Conservation (phyloP, 2,329 filamentous ascomycete species). For the Zelopaecilomyces penicillatus region DNA sequence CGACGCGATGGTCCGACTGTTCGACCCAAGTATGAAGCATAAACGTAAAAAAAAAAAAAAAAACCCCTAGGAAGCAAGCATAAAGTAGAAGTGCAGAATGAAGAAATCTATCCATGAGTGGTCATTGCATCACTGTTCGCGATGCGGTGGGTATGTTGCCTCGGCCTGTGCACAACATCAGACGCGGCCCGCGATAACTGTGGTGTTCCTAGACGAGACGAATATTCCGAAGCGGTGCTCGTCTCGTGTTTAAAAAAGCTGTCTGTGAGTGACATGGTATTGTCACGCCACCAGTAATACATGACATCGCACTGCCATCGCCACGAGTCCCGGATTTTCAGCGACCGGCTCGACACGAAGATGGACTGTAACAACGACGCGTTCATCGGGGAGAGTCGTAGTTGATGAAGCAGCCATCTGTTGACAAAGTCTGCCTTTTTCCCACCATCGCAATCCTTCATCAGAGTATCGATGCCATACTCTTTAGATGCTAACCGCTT, state of each 20-base stretch:
- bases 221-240: conserved; percentile 16
- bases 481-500: conserved; percentile 39
- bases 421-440: conserved; percentile 38
- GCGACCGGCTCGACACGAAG: conserved; percentile 18
- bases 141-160: neutral
- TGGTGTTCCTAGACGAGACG: conserved; percentile 18
- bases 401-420: conserved; percentile 44
- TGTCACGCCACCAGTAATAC: conserved; percentile 29
- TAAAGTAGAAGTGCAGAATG: neutral
- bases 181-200: conserved; percentile 20
- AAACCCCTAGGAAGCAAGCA: neutral
- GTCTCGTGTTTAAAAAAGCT: conserved; percentile 11
- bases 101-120: conserved; percentile 2
- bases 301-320: conserved; percentile 31
- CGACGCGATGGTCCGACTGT: too few species aligned
- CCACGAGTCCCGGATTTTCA: conserved; percentile 25
- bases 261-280: conserved; percentile 12
- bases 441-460: conserved; percentile 26
- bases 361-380: conserved; percentile 32
- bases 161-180: conserved; percentile 11
- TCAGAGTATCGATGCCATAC: conserved; percentile 36
- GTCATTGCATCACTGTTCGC: conserved; percentile 11
- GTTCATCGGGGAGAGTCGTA: conserved; percentile 38
- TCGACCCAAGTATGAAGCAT: too few species aligned
- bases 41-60: neutral